Conservation (phyloP, 1,139 yeast genomes). For the Casaregolazyma suthepensis region DNA sequence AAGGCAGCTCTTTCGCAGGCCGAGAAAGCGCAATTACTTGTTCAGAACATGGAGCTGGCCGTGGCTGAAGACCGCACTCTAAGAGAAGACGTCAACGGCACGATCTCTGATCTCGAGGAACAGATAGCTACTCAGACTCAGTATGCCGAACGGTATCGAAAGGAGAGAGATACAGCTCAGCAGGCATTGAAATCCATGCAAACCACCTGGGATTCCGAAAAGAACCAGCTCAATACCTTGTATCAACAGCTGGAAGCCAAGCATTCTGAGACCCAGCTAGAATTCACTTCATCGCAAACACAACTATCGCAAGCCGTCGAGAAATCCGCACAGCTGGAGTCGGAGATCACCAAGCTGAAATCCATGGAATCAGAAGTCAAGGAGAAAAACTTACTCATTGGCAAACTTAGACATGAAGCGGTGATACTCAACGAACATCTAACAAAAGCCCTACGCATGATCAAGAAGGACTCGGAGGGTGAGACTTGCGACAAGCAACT, state of each 20-base stretch:
- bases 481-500: slow-evolving; percentile 82
- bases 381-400: slow-evolving; percentile 73
- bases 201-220: slow-evolving; percentile 20
- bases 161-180: slow-evolving; percentile 22
- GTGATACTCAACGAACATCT: slow-evolving; percentile 91
- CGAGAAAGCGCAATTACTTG: slow-evolving; percentile 36
- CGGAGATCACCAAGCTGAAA: slow-evolving; percentile 25
- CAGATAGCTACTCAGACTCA: slow-evolving; percentile 29
- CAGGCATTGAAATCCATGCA: slow-evolving; percentile 15
- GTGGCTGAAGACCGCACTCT: slow-evolving; percentile 30
- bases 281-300: slow-evolving; percentile 19
- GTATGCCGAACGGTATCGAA: slow-evolving; percentile 23
- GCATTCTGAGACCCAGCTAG: slow-evolving; percentile 19
- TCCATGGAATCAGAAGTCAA: slow-evolving; percentile 50
- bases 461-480: slow-evolving; percentile 66
- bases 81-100: slow-evolving; percentile 25
- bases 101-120: slow-evolving; percentile 45
- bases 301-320: slow-evolving; percentile 14
- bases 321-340: slow-evolving; percentile 17
- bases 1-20: slow-evolving; percentile 22
- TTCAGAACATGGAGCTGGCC: slow-evolving; percentile 37
- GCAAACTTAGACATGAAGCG: slow-evolving; percentile 91
- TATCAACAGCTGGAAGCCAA: slow-evolving; percentile 4
- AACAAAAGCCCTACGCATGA: slow-evolving; percentile 78
- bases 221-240: slow-evolving; percentile 15